Conservation (phyloP, 176 grass and related monocot genomes). For the Triticum turgidum region DNA sequence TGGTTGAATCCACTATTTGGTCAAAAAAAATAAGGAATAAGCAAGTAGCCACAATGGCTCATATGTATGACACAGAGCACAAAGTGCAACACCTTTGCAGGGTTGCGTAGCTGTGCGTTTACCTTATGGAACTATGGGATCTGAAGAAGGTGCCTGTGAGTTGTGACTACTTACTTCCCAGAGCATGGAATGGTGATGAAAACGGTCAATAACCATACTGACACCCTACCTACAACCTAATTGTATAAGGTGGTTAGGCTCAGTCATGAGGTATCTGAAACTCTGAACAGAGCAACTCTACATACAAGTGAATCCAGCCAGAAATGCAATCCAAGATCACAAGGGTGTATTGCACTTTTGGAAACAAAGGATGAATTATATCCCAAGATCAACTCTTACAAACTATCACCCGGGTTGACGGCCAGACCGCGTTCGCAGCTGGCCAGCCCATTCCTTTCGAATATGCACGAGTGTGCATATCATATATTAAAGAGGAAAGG, state of each 20-base stretch:
- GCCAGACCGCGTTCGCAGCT: too few species aligned
- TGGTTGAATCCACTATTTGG: neutral
- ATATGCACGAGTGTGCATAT: too few species aligned
- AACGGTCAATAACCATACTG: neutral
- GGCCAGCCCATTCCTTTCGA: too few species aligned
- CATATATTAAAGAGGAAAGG: too few species aligned
- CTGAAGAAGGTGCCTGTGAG: conserved; percentile 1
- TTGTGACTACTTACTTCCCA: neutral
- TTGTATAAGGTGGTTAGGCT: neutral
- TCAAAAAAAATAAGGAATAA: neutral
- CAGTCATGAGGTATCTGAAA: conserved; percentile 7
- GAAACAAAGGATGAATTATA: too few species aligned
- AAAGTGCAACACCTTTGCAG: neutral
- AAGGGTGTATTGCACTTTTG: too few species aligned
- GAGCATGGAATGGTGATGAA: too few species aligned
- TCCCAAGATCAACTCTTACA: too few species aligned
- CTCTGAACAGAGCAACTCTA: neutral
- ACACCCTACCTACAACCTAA: neutral
- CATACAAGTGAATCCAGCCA: too few species aligned
- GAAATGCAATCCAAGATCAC: too few species aligned
- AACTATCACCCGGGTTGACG: too few species aligned
- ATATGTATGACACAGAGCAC: neutral
- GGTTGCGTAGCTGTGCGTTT: neutral
- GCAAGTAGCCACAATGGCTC: neutral
- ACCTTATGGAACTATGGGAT: neutral